Evolutionary conservation across 1,284 basidiomycete genomes (phyloP).

Genomic region (Kwoniella shivajii): DNA sequence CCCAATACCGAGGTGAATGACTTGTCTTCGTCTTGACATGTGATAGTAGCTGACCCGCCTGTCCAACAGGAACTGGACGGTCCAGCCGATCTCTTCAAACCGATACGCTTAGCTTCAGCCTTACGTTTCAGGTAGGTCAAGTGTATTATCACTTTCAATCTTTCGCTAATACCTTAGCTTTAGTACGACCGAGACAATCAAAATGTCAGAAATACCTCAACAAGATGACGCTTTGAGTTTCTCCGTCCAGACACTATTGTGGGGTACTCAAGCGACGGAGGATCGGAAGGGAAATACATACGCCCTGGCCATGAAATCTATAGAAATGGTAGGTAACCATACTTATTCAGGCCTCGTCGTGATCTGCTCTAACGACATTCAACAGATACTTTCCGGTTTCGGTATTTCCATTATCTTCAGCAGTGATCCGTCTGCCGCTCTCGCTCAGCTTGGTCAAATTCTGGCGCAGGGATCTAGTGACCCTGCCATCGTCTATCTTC

Average conservation of each 20-base stretch:
- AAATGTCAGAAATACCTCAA: constrained; percentile 35
- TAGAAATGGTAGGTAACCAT: constrained; percentile 20
- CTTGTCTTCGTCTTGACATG: not conserved
- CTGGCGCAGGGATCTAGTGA: not conserved
- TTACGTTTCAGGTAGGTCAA: constrained; percentile 33
- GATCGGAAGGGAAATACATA: constrained; percentile 15
- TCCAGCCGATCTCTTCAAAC: constrained; percentile 37
- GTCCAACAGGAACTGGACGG: constrained; percentile 10
- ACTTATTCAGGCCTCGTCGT: not conserved
- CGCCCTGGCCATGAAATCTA: constrained; percentile 17
- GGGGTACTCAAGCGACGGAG: constrained; percentile 18
- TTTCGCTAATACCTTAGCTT: no score
- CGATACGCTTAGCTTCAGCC: constrained; percentile 26
- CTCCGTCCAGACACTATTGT: constrained; percentile 28
- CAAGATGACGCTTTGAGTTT: constrained; percentile 40
- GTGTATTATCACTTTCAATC: no score
- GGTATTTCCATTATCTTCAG: constrained; percentile 9
- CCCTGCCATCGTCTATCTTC: constrained; percentile 11
- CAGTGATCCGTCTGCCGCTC: not conserved
- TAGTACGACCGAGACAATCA: constrained; percentile 24
- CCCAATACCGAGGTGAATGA: constrained; percentile 3
- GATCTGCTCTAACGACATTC: not conserved
- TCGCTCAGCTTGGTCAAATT: not conserved
- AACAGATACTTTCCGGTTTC: constrained; percentile 29
- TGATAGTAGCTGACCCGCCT: not conserved